Evolutionary conservation across 306 rosid species (phyloP), one percentile per base, ranked within the genome.

Genomic region (Glycyrrhiza uralensis): DNA sequence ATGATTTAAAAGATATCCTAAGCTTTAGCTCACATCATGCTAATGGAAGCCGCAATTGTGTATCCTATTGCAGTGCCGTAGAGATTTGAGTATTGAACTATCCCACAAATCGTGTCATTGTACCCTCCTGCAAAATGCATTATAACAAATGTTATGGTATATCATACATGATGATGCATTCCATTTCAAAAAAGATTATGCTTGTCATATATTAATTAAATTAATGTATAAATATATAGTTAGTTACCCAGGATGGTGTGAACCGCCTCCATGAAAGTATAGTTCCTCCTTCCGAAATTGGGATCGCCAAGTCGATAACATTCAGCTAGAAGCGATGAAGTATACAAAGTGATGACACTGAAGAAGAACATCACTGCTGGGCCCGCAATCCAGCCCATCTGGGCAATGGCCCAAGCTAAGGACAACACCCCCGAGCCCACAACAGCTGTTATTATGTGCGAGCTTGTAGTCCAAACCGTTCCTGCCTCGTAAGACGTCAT

Each of bases 371-470:
- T 82, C 1, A 72, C 80, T 0, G 52, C 5, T 0, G 87, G 86
- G 19, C 92, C 92, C 1, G 69, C 79, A 0, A 87, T 8, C 92
- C 92, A 87, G 6, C 92, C 89, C 17, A 87, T 49, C 60, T 87
- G 92, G 1, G 86, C 87, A 0, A 87, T 66, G 13, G 89, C 86
- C 92, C 92, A 87, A 2, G 89, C 85, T 14, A 87, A 39, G 0
- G 92, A 85, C 4, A 87, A 62, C 19, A 87, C 92, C 6, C 92
- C 92, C 0, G 89, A 82, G 15, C 92, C 89, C n/a, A 85, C 83
- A 41, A 87, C 92, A 0, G 92, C 86, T 0, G 92, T 87, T 69
- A 87, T 80, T 64, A 87, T 85, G 22, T 87, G 89, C 0, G 92
- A 66, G 44, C 89, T 87, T 0, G 87, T 76, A 0, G 92, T 87